These are phyloP conservation scores for Melampsora abietis-canadensis DNA, from an alignment of 1,284 basidiomycete genomes.

Conservation along the genomic window DNA sequence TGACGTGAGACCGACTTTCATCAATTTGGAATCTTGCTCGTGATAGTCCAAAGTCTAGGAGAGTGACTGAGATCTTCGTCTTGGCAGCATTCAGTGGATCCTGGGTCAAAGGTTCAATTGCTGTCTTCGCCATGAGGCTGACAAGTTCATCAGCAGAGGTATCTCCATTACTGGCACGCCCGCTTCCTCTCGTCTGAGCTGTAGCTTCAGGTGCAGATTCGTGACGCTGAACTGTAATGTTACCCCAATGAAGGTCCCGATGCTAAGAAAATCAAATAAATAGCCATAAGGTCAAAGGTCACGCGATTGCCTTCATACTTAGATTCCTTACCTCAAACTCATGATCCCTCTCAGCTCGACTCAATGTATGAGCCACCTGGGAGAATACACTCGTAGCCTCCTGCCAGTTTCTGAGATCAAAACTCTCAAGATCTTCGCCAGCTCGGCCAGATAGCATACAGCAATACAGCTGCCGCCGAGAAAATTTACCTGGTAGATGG, in stretches of 20 bases:
- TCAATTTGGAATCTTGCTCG: slow-evolving; percentile 19
- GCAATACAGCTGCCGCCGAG: slow-evolving; percentile 26
- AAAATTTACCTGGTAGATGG: slow-evolving; percentile 23
- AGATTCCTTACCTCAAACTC: slow-evolving; percentile 32
- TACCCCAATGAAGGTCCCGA: slow-evolving; percentile 42
- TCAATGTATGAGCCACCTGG: slow-evolving; percentile 17
- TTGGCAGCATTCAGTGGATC: neutral
- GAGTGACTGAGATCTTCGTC: slow-evolving; percentile 14
- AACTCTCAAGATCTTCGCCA: slow-evolving; percentile 31
- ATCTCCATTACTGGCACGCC: neutral
- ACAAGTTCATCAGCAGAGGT: slow-evolving; percentile 5
- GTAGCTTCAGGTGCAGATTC: neutral
- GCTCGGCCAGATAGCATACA: slow-evolving; percentile 31
- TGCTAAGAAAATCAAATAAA: slow-evolving; percentile 12
- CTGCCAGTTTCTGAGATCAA: slow-evolving; percentile 19
- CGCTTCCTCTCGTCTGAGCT: slow-evolving; percentile 7
- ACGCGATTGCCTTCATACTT: no score
- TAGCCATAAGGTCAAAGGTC: neutral
- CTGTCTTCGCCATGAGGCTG: slow-evolving; percentile 1
- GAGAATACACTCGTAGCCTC: slow-evolving; percentile 31
- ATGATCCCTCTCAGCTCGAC: slow-evolving; percentile 25
- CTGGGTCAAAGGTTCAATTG: neutral
- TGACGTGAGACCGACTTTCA: neutral
- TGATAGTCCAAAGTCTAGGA: slow-evolving; percentile 37
- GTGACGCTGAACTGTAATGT: slow-evolving; percentile 17